These are phyloP conservation scores for Saccharomyces kudriavzevii DNA, from an alignment of 805 yeast genomes.

Conservation along the genomic window DNA sequence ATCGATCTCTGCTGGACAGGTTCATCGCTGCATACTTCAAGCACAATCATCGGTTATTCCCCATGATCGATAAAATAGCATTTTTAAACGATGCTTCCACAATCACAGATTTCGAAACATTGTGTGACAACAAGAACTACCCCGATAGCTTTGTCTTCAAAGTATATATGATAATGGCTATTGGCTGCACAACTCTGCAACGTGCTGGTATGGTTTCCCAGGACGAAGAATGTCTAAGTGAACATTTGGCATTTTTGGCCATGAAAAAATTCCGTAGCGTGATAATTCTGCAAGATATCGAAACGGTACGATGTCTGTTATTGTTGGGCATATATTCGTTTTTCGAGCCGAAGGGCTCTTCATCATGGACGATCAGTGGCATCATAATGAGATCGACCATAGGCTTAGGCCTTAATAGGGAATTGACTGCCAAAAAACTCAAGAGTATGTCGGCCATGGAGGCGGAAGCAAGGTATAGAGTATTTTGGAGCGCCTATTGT, in stretches of 20 bases:
- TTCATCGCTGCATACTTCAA: conserved; percentile 39
- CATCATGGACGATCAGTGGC: conserved; percentile 48
- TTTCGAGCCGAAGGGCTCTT: conserved; percentile 41
- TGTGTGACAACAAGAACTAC: conserved; percentile 14
- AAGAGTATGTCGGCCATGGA: conserved; percentile 29
- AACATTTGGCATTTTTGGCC: conserved; percentile 36
- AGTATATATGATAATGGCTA: conserved; percentile 45
- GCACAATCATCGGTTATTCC: conserved; percentile 38
- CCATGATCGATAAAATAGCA: conserved; percentile 35
- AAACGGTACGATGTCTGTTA: conserved; percentile 36
- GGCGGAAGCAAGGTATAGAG: conserved; percentile 37
- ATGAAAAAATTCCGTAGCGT: conserved; percentile 34
- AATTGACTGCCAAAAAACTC: conserved; percentile 23
- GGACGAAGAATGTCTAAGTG: conserved; percentile 33
- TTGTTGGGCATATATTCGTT: conserved; percentile 43
- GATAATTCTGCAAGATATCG: conserved; percentile 34
- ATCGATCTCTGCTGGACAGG: conserved; percentile 29
- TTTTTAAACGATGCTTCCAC: conserved; percentile 30
- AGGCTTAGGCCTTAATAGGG: conserved; percentile 41
- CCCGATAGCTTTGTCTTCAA: conserved; percentile 34
- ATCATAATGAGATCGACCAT: conserved; percentile 38
- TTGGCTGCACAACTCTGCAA: conserved; percentile 45
- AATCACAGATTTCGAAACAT: conserved; percentile 26
- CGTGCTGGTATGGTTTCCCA: conserved; percentile 33
- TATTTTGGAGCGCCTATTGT: conserved; percentile 44